These are phyloP conservation scores for Irineochytrium annulatum DNA, from an alignment of 192 early-diverging fungal genomes.

Conservation along the genomic window DNA sequence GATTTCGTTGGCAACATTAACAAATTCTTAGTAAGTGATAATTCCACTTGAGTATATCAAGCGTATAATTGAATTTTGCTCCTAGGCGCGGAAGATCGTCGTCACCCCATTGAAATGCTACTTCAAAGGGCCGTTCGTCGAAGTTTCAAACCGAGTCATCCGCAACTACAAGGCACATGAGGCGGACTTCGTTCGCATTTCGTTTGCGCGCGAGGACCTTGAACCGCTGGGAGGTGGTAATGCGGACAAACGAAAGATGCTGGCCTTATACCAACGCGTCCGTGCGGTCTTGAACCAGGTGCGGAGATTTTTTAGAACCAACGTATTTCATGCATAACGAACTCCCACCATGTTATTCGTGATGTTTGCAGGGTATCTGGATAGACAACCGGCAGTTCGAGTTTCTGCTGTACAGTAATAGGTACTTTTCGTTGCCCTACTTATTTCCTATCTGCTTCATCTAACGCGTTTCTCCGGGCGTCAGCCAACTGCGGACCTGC, in stretches of 20 bases:
- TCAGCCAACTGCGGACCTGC: slow-evolving; percentile 54
- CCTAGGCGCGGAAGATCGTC: no score
- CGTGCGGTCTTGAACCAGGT: no score
- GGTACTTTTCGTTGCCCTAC: slow-evolving; percentile 7
- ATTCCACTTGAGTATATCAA: no score
- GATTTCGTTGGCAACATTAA: no score
- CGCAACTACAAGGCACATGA: slow-evolving; percentile 47
- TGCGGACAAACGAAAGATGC: no score
- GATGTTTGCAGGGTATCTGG: slow-evolving; percentile 41
- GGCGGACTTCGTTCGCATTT: slow-evolving; percentile 66
- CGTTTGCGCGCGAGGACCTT: slow-evolving; percentile 62
- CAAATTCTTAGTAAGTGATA: no score
- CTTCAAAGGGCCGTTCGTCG: slow-evolving; percentile 58
- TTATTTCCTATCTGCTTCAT: slow-evolving; percentile 10
- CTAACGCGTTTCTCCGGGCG: slow-evolving; percentile 38
- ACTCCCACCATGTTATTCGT: slow-evolving; percentile 30
- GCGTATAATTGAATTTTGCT: no score
- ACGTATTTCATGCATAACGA: no score
- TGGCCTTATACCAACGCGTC: no score
- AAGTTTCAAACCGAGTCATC: slow-evolving; percentile 72
- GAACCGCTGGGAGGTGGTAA: no score
- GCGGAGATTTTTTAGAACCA: no score
- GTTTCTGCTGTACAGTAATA: slow-evolving; percentile 62
- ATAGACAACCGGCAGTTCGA: slow-evolving; percentile 52
- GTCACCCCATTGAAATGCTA: slow-evolving; percentile 67